Percentiles rank a stretch among this genome's conserved stretches.
Conservation (phyloP, 2,329 filamentous ascomycete genomes). For the Pseudogymnoascus sp. region DNA sequence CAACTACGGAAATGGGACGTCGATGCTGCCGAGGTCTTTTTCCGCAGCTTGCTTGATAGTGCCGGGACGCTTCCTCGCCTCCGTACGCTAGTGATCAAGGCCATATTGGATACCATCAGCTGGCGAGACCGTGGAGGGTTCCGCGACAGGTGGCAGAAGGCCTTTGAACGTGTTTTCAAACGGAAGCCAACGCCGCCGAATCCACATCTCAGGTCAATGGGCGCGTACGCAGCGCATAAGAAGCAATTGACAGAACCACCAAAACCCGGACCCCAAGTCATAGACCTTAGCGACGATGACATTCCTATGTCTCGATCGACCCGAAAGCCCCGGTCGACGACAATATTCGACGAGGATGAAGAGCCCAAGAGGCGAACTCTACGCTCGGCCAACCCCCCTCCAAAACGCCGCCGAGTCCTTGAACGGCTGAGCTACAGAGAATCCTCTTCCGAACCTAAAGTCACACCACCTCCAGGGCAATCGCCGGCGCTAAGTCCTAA, state of each 20-base stretch:
- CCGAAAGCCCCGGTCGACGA: background rate
- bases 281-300: background rate
- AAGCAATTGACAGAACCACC: background rate
- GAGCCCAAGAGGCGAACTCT: conserved; percentile 10
- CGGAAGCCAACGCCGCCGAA: conserved; percentile 33
- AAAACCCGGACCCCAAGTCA: background rate
- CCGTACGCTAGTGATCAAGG: conserved; percentile 62
- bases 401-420: background rate
- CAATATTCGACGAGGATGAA: background rate
- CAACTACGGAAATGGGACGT: conserved; percentile 69
- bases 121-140: conserved; percentile 80
- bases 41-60: conserved; percentile 66
- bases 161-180: conserved; percentile 58
- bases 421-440: background rate
- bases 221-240: background rate
- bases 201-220: conserved; percentile 6
- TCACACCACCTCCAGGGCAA: background rate
- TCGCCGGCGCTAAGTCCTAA: conserved; percentile 10
- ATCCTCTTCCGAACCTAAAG: background rate
- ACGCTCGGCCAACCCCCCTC: conserved; percentile 16
- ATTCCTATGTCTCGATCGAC: background rate
- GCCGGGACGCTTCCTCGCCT: conserved; percentile 58
- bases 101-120: conserved; percentile 64
- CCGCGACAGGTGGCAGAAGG: conserved; percentile 67
- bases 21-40: conserved; percentile 64